phyloP scores from a whole-genome alignment of 2,329 filamentous ascomycete genomes.

The Xylaria polymorpha region DNA sequence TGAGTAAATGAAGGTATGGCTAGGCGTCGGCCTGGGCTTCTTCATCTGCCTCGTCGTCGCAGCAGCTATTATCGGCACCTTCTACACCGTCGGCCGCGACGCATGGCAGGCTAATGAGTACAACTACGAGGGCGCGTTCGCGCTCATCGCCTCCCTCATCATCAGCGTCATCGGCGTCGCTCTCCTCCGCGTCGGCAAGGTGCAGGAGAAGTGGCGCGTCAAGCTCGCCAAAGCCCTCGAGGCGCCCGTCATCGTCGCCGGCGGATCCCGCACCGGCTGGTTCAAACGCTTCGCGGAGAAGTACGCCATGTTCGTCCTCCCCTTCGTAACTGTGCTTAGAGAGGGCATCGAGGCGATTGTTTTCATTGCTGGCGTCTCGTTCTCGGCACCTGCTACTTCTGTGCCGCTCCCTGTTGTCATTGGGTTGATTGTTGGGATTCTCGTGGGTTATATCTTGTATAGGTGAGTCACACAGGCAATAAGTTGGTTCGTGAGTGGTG shows the following conservation, averaged over 20 bases:
- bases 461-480: slow-evolving; percentile 64
- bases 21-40: slow-evolving; percentile 71
- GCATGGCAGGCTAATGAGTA: slow-evolving; percentile 76
- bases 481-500: background rate
- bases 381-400: slow-evolving; percentile 77
- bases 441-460: slow-evolving; percentile 81
- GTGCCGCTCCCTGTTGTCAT: slow-evolving; percentile 82
- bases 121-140: slow-evolving; percentile 85
- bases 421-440: slow-evolving; percentile 73
- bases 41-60: slow-evolving; percentile 74
- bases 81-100: slow-evolving; percentile 76
- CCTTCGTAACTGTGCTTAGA: slow-evolving; percentile 87
- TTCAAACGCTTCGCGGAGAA: slow-evolving; percentile 76
- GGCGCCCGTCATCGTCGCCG: slow-evolving; percentile 58
- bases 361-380: slow-evolving; percentile 85
- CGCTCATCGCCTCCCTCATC: slow-evolving; percentile 78
- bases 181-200: slow-evolving; percentile 82
- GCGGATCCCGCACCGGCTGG: slow-evolving; percentile 52
- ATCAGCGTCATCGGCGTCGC: slow-evolving; percentile 85
- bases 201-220: slow-evolving; percentile 87
- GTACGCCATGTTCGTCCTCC: slow-evolving; percentile 87
- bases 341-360: slow-evolving; percentile 89
- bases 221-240: slow-evolving; percentile 81
- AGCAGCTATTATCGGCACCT: slow-evolving; percentile 75
- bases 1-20: slow-evolving; percentile 67